Evolutionary conservation across 495 filamentous ascomycete species (phyloP), one percentile per base, ranked within the genome.

Genomic region (Hypoxylon fragiforme): DNA sequence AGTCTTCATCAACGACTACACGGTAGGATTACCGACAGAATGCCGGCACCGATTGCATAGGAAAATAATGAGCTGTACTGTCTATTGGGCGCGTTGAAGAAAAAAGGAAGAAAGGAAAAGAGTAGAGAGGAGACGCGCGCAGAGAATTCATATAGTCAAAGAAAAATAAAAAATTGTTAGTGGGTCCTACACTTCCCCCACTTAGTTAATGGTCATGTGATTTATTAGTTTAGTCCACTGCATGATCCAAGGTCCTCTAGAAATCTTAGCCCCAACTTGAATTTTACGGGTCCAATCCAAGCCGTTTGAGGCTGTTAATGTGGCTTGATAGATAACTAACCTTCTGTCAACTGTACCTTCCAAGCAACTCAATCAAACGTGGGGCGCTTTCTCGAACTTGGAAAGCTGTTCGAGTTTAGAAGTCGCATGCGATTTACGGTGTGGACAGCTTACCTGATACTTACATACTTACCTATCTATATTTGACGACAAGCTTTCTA

Each of bases 11-110:
- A 88, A 88, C 77, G 68, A 73, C 54, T 26, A 78, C 77, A 80
- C 71, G 72, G 66, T 69, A 73, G 76, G 73, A 71, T 70, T 54
- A 62, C 77, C 74, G 74, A 78, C 88, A 91, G 84, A 89, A 92
- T 77, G 87, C 74, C 81, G 77, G 71, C 21, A 64, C 66, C 73
- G 62, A 68, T 75, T 70, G 73, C 77, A 75, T 54, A 72, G 72
- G 77, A 69, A 70, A 62, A 67, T 82, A 81, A 86, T 86, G 87
- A 74, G 78, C 80, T 85, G 89, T 81, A 92, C 89, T 94, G 88
- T 91, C 88, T 91, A 81, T 78, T 79, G 86, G 84, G 78, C 81
- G 86, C 86, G 86, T 88, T 82, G 79, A 68, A 70, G 72, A 73
- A 69, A 70, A 68, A 77, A 74, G 70, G 63, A 64, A 68, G 61